Evolutionary conservation across 257 asterid species (phyloP), one percentile per base, ranked within the genome.

Genomic region (Phtheirospermum japonicum): DNA sequence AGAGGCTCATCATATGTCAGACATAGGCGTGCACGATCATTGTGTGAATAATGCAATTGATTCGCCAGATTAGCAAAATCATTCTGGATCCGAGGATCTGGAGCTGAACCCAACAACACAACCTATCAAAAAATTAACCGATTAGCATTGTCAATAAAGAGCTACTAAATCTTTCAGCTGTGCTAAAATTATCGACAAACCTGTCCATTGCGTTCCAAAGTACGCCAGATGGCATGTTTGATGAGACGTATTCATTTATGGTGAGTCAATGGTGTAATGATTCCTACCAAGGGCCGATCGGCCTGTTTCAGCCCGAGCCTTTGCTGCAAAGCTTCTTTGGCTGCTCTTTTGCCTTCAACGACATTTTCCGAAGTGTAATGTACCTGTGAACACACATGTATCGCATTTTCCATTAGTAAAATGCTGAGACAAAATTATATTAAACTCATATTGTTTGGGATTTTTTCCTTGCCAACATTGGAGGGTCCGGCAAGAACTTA

Each of bases 171-270:
- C 19, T 28, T 23, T 23, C 28, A 23, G 28, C 28, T 23, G 28
- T 23, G 28, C 28, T 23, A 23, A 23, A 23, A 59, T 14, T 32
- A 59, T 68, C 66, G 12, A 20, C 71, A 36, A 69, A 93, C 99
- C 86, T 93, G 99, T 79, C 97, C 96, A 70, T 66, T 64, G 33
- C 97, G 96, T 67, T 87, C 96, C 69, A 93, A 67, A 57, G 96
- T 85, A 70, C 87, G 94, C 94, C 85, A 81, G 67, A 93, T 87
- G 68, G 99, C 97, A 75, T 89, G 97, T 74, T 93, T 93, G 73
- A 93, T 93, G 64, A 93, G 95, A 81, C 83, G 94, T 77, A 93
- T 89, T 74, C 99, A 97, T 76, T 93, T 93, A 75, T 93, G 99
- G 77, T 85, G 99, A 64, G 99, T 93, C 79, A 93, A 83, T 68